Evolutionary conservation across 805 yeast species (phyloP), one percentile per base, ranked within the genome.

Genomic region (Ogataea saltuana): DNA sequence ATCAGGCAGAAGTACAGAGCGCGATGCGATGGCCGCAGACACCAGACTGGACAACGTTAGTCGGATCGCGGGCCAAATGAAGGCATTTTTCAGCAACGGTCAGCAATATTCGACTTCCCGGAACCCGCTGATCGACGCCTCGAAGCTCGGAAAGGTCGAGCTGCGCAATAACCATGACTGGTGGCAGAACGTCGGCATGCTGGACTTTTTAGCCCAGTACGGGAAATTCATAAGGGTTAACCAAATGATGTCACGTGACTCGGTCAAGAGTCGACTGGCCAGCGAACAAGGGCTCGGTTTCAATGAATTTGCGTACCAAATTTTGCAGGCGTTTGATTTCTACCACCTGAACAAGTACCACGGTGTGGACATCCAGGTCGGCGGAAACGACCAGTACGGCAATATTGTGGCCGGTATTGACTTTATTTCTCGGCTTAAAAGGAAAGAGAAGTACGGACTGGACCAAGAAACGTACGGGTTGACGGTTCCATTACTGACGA

Each of bases 321-420:
- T 91, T 15, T 67, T 93, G 43, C 99, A 93, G 64, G 98, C 97
- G 0, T 93, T 79, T 61, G 99, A 93, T 60, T 93, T 88, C 59
- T 88, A 84, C 74, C 88, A 90, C 59, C 67, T 93, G 45, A 80
- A 79, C 68, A 74, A 73, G 28, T 61, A 75, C 12, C 65, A 77
- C 27, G 64, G 70, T 3, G 90, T 90, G 32, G 71, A 73, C 32
- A 65, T 89, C 11, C 98, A 93, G 67, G 81, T 86, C 26, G 99
- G 99, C 18, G 99, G 99, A 5, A 89, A 86, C 59, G 99, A 93
- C 61, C 99, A 93, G 65, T 93, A 97, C 89, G 99, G 99, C 1
- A 93, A 93, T 57, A 93, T 93, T 46, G 88, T 95, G 2, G 97
- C 98, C 0, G 99, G 99, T 0, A 77, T 87, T 29, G 99, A 93